Base-by-base conservation (phyloP, 108 stramenopile genomes). In the Aurantiochytrium sp. region DNA sequence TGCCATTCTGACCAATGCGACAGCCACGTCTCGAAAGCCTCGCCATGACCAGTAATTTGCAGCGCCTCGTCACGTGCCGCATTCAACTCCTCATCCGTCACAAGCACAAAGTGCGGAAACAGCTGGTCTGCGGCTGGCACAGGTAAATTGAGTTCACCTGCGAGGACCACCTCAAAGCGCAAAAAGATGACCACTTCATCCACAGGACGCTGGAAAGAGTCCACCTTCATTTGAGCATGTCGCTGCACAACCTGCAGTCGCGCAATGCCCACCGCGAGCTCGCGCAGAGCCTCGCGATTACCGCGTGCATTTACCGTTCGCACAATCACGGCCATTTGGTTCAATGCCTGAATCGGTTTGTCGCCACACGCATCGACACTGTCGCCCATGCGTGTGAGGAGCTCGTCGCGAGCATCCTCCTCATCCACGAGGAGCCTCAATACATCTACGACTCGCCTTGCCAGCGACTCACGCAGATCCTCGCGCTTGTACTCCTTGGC, bases 331-430 rank as follows among this genome's bases (percentile, higher is more conserved):
- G 45, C 51, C 76, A 83, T 83, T 23, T 83, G 76, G 28, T 83
- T 83, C 43, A 83, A 16, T 6, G 76, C 76, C 51, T 53, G 51
- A 4, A 83, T 83, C n/a, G 76, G 76, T 45, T 83, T 83, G 76
- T 83, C 76, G 76, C 76, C 51, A 23, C 76, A 83, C n/a, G 76
- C 51, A 23, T 83, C 76, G n/a, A 83, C 76, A 23, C 76, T 83
- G 5, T 83, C 76, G 51, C 45, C 76, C 49, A 83, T 83, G 45
- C 76, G 76, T 16, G 76, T 53, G 6, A 83, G 12, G 25, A 83
- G 76, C 51, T 83, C 76, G 3, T 47, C 51, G n/a, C 76, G 76
- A 10, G 76, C 76, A 35, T 53, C 45, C n/a, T 83, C 76, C 25
- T 83, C 51, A 45, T 83, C 76, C 14, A 53, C 76, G 49, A 83